Percentiles rank a stretch among this genome's conserved stretches.
phyloP scores from a whole-genome alignment of 257 asterid species.

The Haberlea rhodopensis region DNA sequence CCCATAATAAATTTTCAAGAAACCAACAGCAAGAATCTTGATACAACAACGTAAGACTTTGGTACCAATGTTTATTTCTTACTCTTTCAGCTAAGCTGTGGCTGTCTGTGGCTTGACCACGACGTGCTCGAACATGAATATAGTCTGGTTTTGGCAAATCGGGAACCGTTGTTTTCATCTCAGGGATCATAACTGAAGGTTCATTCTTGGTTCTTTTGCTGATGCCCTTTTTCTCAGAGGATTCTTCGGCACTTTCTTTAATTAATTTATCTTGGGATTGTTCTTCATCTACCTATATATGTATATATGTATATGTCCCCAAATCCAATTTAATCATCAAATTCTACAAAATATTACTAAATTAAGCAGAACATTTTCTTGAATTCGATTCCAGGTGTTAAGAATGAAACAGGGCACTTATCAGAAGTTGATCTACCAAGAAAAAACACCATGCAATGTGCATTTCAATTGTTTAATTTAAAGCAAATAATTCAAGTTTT shows the following conservation, averaged over 20 bases:
- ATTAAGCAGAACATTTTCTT: background rate
- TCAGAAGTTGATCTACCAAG: background rate
- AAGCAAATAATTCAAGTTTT: too few species aligned
- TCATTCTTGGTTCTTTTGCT: slow-evolving; percentile 40
- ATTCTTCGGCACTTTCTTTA: slow-evolving; percentile 47
- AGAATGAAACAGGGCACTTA: background rate
- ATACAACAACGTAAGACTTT: background rate
- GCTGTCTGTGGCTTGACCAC: slow-evolving; percentile 97
- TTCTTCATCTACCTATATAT: slow-evolving; percentile 32
- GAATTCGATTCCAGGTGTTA: slow-evolving; percentile 1
- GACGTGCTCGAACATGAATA: slow-evolving; percentile 93
- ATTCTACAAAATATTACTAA: background rate
- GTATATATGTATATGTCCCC: slow-evolving; percentile 26
- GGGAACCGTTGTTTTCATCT: slow-evolving; percentile 41
- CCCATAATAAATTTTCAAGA: slow-evolving; percentile 1
- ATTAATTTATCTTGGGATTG: slow-evolving; percentile 47
- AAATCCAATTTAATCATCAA: background rate
- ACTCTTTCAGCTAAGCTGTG: slow-evolving; percentile 98
- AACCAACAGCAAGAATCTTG: background rate
- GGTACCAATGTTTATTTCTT: slow-evolving; percentile 23
- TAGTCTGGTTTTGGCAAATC: slow-evolving; percentile 67
- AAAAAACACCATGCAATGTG: background rate
- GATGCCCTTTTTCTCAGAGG: slow-evolving; percentile 44
- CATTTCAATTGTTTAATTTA: background rate
- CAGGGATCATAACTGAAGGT: slow-evolving; percentile 29